Conservation (phyloP, 108 stramenopile species). For the Epithemia pelagica region DNA sequence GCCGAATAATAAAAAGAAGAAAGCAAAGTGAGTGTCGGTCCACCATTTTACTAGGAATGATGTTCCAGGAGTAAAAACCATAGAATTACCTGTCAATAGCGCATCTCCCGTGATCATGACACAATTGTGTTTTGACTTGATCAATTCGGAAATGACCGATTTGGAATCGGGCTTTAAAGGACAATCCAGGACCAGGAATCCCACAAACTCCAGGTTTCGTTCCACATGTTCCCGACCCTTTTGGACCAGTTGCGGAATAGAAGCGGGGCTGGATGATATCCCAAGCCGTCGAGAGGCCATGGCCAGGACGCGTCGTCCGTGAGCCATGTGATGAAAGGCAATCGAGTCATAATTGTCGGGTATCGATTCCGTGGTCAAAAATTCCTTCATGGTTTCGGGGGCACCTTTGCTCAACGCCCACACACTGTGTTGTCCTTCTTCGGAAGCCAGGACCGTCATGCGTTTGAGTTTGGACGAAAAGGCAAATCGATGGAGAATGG, state of each 20-base stretch:
- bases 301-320: slow-evolving; percentile 83
- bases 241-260: slow-evolving; percentile 17
- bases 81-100: slow-evolving; percentile 50
- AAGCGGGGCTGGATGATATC: background rate
- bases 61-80: too few species aligned
- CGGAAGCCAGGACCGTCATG: slow-evolving; percentile 71
- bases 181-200: slow-evolving; percentile 90
- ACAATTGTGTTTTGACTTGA: slow-evolving; percentile 46
- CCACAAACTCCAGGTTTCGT: slow-evolving; percentile 70
- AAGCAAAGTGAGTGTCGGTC: too few species aligned
- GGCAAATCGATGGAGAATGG: slow-evolving; percentile 64
- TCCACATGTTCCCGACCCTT: slow-evolving; percentile 55
- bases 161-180: slow-evolving; percentile 89
- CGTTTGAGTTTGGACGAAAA: slow-evolving; percentile 85
- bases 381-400: slow-evolving; percentile 77
- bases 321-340: slow-evolving; percentile 70
- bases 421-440: slow-evolving; percentile 17
- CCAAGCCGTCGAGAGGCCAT: slow-evolving; percentile 60
- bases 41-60: too few species aligned
- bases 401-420: slow-evolving; percentile 89
- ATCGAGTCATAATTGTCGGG: slow-evolving; percentile 73
- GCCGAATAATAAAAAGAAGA: too few species aligned
- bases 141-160: slow-evolving; percentile 76
- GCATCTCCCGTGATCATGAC: slow-evolving; percentile 98
- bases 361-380: slow-evolving; percentile 51